Evolutionary conservation across 2,329 filamentous ascomycete species (phyloP), one percentile per base, ranked within the genome.

Genomic region (Aureobasidium leucospermi): DNA sequence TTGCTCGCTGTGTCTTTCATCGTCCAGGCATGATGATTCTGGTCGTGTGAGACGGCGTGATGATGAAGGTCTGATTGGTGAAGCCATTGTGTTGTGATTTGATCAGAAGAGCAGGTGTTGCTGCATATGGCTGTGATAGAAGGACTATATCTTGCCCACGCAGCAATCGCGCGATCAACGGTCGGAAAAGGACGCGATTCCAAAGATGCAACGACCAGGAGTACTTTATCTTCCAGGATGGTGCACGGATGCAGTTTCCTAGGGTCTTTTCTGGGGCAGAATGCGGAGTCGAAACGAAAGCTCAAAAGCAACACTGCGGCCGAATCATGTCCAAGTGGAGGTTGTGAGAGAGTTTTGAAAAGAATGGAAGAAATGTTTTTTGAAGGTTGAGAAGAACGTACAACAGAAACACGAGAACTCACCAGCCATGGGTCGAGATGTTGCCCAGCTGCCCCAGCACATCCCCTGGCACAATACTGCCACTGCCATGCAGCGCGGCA

Each of bases 1-100:
- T 61, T 73, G 70, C 46, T 69, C 66, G 32, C 53, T 41, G 7
- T 41, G 43, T 34, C 36, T 41, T 42, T 15, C 23, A 8, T 58
- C 56, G 6, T 58, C 36, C 2, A 8, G 13, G 13, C 19, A n/a
- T 11, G 23, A 38, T 15, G 39, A 46, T 15, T 38, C 38, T 59
- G 23, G 38, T n/a, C 47, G 58, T 23, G 58, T 51, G 16, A 41
- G 19, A n/a, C 36, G 41, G 6, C 58, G 58, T 42, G 58, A 59
- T 38, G 58, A 31, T 39, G 29, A n/a, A 10, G 58, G 58, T 41
- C 45, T 16, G 11, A 11, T 38, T 10, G 57, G 46, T 9, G 29
- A 32, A 42, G 43, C 29, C 55, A 58, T 58, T 32, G 16, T 43
- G 29, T 13, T 32, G 28, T n/a, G 9, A 15, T 31, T 41, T 13